Base-by-base conservation (phyloP, 306 rosid genomes). In the Prunus mira region DNA sequence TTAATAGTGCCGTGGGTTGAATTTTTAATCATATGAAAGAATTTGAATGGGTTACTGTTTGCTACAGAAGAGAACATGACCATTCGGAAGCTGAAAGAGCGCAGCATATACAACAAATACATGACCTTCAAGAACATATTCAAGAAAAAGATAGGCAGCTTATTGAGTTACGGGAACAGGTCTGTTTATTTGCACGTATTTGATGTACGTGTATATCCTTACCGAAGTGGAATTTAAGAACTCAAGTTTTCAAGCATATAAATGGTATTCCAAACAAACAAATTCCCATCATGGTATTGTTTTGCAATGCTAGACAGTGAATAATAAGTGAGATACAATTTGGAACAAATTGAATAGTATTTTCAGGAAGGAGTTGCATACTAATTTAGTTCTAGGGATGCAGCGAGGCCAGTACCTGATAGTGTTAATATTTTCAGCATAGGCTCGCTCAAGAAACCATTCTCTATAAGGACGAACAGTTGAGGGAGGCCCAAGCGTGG, bases 401-500 rank as follows among this genome's bases (percentile, higher is more conserved):
- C 19, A 25, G 22, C 2, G 67, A 0, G 51, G 65, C 3, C 18
- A 28, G 80, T 71, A 54, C 46, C 80, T 80, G 64, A 69, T 54
- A 81, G 15, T 84, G 63, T 75, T 73, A 73, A 30, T 73, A 72
- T 73, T 76, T 92, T 86, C 99, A 92, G 99, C 89, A 92, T 79
- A 88, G 98, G 92, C 90, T 73, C 79, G 93, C 93, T 78, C 98
- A 96, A 80, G 99, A 96, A 79, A 79, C 89, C 73, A 81, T 92
- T 76, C 84, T 92, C 75, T 92, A 81, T 78, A 96, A 91, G 87
- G 99, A 96, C 82, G 98, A 92, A 68, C 98, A 84, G 70, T 71
- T 96, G 81, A 91, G 93, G 77, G 99, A 96, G 71, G 98, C 98
- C 82, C 97, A 96, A 81, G 86, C 97, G 28, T 96, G 99, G 99